Base-by-base conservation (phyloP, 805 yeast species). In the Saccharomyces mikatae region DNA sequence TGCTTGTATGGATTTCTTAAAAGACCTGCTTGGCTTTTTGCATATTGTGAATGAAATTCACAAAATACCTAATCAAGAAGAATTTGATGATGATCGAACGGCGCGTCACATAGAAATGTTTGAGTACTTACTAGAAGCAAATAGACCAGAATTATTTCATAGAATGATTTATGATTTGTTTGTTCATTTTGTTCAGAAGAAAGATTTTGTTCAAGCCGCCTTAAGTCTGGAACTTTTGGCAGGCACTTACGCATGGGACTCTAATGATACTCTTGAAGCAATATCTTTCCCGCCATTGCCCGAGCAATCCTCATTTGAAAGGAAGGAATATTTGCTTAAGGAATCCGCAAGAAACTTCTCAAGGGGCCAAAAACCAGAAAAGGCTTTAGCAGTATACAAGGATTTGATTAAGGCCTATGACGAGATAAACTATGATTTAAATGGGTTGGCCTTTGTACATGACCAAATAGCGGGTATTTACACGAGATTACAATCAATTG, bases 51-150 rank as follows among this genome's bases (percentile, higher is more conserved):
- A 81, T 57, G 89, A 87, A 62, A 79, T 86, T 61, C 80, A 80
- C 61, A 78, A 80, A 55, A 89, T 89, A 54, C 96, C 96, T 13
- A 78, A 77, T 49, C 90, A 90, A 21, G 83, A 83, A 46, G 96
- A 89, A 63, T 90, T 86, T 69, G 92, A 87, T 62, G 92, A 87
- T 67, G 96, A 89, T 69, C 76, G 96, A 63, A 84, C 90, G 4
- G 86, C 87, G 79, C 87, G 86, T 66, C 81, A 82, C 56, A 76
- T 89, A 65, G 86, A 84, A 62, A 83, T 89, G 62, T 80, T 87
- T 58, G 84, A 89, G 46, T 88, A 81, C 70, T 75, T 89, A 68
- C 80, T 85, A 76, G 82, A 86, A 60, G 89, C 88, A 46, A 82
- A 84, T 64, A 82, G 83, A 61, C 92, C 94, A 0, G 94, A 87